A percentile compares a stretch with the other conserved stretches of the same genome.
Evolutionary conservation across 2,329 filamentous ascomycete species (phyloP).

Genomic region (Aspergillus aculeatinus): DNA sequence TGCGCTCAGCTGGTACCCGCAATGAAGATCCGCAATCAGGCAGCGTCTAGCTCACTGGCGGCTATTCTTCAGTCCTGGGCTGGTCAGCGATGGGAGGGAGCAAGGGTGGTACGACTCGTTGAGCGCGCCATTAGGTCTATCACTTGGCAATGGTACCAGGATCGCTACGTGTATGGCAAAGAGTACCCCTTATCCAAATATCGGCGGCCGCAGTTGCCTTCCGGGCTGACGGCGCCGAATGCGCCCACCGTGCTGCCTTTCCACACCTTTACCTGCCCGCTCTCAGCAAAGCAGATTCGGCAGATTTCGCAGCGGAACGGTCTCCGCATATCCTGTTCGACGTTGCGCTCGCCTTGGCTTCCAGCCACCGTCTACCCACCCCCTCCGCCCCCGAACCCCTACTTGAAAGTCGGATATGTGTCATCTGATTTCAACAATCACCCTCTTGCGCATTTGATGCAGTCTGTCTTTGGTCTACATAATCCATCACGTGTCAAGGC

Average conservation of each 20-base stretch:
- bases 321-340: slow-evolving; percentile 86
- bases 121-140: slow-evolving; percentile 79
- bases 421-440: slow-evolving; percentile 99
- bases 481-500: slow-evolving; percentile 71
- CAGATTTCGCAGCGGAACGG: slow-evolving; percentile 95
- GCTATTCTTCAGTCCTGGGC: slow-evolving; percentile 59
- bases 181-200: slow-evolving; percentile 62
- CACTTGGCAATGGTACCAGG: slow-evolving; percentile 83
- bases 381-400: slow-evolving; percentile 74
- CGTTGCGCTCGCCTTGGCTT: slow-evolving; percentile 83
- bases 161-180: slow-evolving; percentile 66
- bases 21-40: slow-evolving; percentile 25
- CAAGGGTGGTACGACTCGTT: slow-evolving; percentile 75
- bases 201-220: slow-evolving; percentile 69
- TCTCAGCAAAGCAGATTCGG: slow-evolving; percentile 87
- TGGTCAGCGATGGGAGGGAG: slow-evolving; percentile 81
- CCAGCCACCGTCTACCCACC: slow-evolving; percentile 78
- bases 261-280: slow-evolving; percentile 93
- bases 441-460: slow-evolving; percentile 94
- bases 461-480: slow-evolving; percentile 95
- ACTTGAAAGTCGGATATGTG: slow-evolving; percentile 90
- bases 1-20: slow-evolving; percentile 47
- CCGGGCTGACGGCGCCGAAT: slow-evolving; percentile 71
- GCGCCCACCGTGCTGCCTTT: slow-evolving; percentile 95
- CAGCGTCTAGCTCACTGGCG: slow-evolving; percentile 32